phyloP scores from a whole-genome alignment of 2,329 filamentous ascomycete species.

The Colletotrichum noveboracense region DNA sequence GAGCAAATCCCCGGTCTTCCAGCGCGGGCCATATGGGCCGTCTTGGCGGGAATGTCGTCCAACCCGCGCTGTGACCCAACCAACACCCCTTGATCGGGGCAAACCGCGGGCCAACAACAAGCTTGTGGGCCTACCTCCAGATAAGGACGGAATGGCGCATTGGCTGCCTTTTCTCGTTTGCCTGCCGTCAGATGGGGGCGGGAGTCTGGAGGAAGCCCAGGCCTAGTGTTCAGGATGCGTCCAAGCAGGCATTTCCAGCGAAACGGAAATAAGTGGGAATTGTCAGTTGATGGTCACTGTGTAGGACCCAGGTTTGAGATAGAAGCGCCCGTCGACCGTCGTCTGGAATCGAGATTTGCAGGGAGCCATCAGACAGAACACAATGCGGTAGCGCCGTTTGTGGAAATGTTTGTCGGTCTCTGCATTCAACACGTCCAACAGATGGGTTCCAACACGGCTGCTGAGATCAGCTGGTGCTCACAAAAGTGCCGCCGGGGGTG shows the following conservation, averaged over 20 bases:
- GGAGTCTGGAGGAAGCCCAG: background rate
- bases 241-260: background rate
- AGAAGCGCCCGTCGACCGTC: background rate
- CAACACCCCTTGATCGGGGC: background rate
- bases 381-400: background rate
- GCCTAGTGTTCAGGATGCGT: background rate
- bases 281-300: background rate
- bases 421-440: background rate
- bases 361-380: background rate
- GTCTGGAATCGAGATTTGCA: background rate
- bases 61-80: background rate
- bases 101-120: background rate
- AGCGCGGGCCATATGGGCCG: background rate
- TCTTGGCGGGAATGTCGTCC: background rate
- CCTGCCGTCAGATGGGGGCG: background rate
- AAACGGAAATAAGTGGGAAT: constrained; percentile 3
- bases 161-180: background rate
- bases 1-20: background rate
- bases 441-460: background rate
- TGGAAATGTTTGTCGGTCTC: background rate
- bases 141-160: background rate
- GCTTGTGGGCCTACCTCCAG: background rate
- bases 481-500: background rate
- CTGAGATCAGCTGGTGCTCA: background rate
- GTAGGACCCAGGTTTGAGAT: background rate